Conservation (phyloP, 2,329 filamentous ascomycete genomes). For the Calonectria pseudoturangicola region DNA sequence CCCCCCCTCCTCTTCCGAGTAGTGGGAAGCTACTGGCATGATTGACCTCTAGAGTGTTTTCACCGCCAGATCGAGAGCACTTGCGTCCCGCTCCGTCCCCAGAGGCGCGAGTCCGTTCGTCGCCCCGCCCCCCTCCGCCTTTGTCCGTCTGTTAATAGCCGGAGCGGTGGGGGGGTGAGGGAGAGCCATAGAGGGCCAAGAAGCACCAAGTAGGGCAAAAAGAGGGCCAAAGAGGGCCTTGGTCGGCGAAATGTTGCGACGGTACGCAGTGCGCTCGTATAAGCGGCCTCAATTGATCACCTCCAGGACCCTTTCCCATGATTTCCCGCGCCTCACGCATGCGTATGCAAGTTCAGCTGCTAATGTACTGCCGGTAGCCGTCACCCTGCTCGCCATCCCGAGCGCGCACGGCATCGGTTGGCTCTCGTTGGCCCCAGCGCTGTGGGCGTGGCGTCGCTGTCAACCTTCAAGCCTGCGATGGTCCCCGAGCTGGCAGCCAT, state of each 20-base stretch:
- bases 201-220: no score
- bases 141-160: constrained; percentile 19
- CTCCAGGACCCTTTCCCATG: not conserved
- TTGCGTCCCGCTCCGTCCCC: constrained; percentile 37
- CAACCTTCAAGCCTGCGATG: constrained; percentile 21
- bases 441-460: constrained; percentile 35
- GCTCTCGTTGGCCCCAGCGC: constrained; percentile 38
- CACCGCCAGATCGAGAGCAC: constrained; percentile 38
- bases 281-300: constrained; percentile 10
- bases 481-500: constrained; percentile 11
- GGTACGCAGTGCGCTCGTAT: not conserved
- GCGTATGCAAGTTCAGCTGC: constrained; percentile 26
- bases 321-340: constrained; percentile 26
- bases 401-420: constrained; percentile 28
- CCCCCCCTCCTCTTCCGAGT: constrained; percentile 1
- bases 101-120: constrained; percentile 30
- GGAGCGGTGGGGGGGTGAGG: constrained; percentile 4
- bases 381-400: constrained; percentile 27
- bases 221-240: not conserved
- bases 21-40: not conserved
- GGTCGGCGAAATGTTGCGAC: not conserved
- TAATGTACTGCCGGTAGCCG: constrained; percentile 38
- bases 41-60: constrained; percentile 21
- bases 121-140: constrained; percentile 27
- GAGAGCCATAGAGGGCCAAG: not conserved